Evolutionary conservation across 768 basidiomycete species (phyloP).

Genomic region (Boletus reticulatus): DNA sequence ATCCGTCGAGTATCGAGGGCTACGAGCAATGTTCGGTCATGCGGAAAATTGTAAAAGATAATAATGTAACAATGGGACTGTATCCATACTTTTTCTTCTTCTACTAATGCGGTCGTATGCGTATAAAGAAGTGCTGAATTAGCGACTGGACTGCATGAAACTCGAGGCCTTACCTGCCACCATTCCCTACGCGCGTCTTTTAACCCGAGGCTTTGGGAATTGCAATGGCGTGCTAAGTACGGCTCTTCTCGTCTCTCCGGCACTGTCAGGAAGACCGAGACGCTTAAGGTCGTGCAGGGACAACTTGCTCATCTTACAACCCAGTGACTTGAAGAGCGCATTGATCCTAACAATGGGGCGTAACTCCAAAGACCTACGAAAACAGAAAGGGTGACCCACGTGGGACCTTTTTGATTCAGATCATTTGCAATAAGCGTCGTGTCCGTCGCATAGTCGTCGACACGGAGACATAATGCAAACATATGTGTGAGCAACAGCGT

Average conservation of each 20-base stretch:
- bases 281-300: slow-evolving; percentile 61
- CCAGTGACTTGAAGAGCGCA: slow-evolving; percentile 73
- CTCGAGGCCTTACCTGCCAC: background rate
- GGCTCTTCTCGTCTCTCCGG: slow-evolving; percentile 66
- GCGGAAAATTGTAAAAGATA: background rate
- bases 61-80: too few relatives aligned
- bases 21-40: background rate
- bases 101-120: background rate
- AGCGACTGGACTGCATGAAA: background rate
- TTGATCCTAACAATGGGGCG: slow-evolving; percentile 45
- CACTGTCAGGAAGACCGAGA: slow-evolving; percentile 63
- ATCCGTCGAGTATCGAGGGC: background rate
- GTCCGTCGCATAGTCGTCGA: slow-evolving; percentile 79
- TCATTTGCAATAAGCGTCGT: slow-evolving; percentile 68
- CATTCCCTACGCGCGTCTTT: slow-evolving; percentile 28
- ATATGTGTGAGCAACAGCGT: slow-evolving; percentile 74
- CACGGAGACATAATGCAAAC: slow-evolving; percentile 74
- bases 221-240: slow-evolving; percentile 71
- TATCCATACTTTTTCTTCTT: background rate
- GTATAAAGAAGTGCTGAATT: background rate
- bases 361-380: slow-evolving; percentile 1
- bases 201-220: slow-evolving; percentile 67
- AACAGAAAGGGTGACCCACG: slow-evolving; percentile 47
- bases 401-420: slow-evolving; percentile 57
- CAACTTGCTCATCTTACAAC: slow-evolving; percentile 68